These are phyloP conservation scores for Fusarium praegraminearum DNA, from an alignment of 2,329 filamentous ascomycete genomes.

Conservation along the genomic window DNA sequence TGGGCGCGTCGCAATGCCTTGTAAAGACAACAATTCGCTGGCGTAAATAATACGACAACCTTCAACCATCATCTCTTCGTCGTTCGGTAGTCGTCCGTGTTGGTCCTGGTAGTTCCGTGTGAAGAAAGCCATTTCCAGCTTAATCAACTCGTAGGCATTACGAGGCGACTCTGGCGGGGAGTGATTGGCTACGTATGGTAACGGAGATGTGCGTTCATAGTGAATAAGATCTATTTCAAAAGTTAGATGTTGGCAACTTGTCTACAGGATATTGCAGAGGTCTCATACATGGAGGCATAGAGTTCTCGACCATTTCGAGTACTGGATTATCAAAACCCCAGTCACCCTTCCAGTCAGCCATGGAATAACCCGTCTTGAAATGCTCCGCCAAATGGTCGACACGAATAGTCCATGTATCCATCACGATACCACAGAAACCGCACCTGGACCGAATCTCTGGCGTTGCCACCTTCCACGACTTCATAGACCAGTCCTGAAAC, in stretches of 20 bases:
- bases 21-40: slow-evolving; percentile 61
- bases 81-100: slow-evolving; percentile 57
- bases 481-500: slow-evolving; percentile 73
- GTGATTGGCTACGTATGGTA: slow-evolving; percentile 64
- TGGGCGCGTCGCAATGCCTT: slow-evolving; percentile 53
- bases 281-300: slow-evolving; percentile 72
- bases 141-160: slow-evolving; percentile 72
- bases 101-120: slow-evolving; percentile 59
- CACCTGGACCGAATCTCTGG: slow-evolving; percentile 73
- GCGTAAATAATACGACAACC: slow-evolving; percentile 70
- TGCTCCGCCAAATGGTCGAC: slow-evolving; percentile 75
- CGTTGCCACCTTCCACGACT: slow-evolving; percentile 69
- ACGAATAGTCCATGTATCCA: slow-evolving; percentile 71
- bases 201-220: slow-evolving; percentile 68
- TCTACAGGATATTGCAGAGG: slow-evolving; percentile 54
- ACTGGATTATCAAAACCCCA: slow-evolving; percentile 75
- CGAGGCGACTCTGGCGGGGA: slow-evolving; percentile 60
- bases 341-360: slow-evolving; percentile 77
- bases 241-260: slow-evolving; percentile 56
- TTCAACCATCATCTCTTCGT: slow-evolving; percentile 67
- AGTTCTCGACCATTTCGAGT: slow-evolving; percentile 73
- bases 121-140: slow-evolving; percentile 68
- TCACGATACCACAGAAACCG: slow-evolving; percentile 72
- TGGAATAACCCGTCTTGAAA: slow-evolving; percentile 74
- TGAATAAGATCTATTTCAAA: slow-evolving; percentile 70